Base-by-base conservation (phyloP, 345 rosid species). In the Noccaea bulbosa region DNA sequence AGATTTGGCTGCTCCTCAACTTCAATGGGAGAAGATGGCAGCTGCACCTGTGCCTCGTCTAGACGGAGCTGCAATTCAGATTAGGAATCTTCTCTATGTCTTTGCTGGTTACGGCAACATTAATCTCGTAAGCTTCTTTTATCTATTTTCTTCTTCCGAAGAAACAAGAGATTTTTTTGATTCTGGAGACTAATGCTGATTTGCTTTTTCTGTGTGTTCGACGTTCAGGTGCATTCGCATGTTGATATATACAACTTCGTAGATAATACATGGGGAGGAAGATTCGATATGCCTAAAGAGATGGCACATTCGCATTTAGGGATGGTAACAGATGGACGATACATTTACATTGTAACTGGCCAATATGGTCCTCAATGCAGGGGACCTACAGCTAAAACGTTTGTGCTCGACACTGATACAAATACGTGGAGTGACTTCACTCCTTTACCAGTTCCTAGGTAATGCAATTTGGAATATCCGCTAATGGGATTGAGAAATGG, bases 221-320 rank as follows among this genome's bases (percentile, higher is more conserved):
- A 14, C 37, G 6, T 12, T 51, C 72, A 93, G 98, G 98, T 94
- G 54, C 96, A 94, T 82, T 88, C 97, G 12, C 96, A 91, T 77
- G 89, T 94, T 65, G 96, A 94, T 75, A 79, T 93, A 52, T 94
- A 86, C 82, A 89, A 89, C 76, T 89, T 94, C 74, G 70, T 83
- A 4, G 85, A 83, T 81, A 88, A 89, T 69, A 83, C 85, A 33
- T 94, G 99, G 96, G 90, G 88, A 82, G 92, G 82, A 52, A 82
- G 93, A 80, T 91, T 91, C 75, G 90, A 88, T 78, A 94, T 94
- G 97, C 99, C 99, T 2, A 91, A 88, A 77, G 95, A 91, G 77
- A 94, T 94, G 99, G 97, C 97, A 10, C 99, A 94, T 81, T 94
- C 99, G 11, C 97, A 94, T 72, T 89, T 94, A 80, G 99, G 97